phyloP scores from a whole-genome alignment of 1,139 yeast species.

The Blastobotrys indianensis region DNA sequence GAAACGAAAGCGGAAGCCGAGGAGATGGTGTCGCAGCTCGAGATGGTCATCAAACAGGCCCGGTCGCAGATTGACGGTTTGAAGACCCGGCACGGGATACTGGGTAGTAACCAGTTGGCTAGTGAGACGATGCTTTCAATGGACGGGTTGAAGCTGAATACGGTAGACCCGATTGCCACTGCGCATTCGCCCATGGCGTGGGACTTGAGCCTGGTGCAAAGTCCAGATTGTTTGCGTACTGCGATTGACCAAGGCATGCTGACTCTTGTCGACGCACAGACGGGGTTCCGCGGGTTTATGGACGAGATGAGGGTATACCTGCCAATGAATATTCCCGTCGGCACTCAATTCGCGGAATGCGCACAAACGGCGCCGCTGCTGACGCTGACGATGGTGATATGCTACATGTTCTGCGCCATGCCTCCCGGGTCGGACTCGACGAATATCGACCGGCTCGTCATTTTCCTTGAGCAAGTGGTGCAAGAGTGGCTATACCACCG shows the following conservation, averaged over 20 bases:
- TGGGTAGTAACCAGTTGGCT: no score
- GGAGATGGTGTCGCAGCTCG: slow-evolving; percentile 1
- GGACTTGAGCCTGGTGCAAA: not conserved
- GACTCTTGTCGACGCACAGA: not conserved
- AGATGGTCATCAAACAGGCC: not conserved
- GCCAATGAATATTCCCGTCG: slow-evolving; percentile 1
- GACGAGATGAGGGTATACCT: not conserved
- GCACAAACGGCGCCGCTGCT: not conserved
- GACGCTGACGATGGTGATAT: slow-evolving; percentile 1
- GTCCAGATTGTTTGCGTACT: not conserved
- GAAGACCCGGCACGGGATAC: no score
- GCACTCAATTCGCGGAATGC: not conserved
- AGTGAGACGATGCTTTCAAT: no score
- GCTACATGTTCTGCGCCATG: not conserved
- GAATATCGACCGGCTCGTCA: not conserved
- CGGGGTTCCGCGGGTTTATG: not conserved
- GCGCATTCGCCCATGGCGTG: no score
- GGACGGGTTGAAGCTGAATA: no score
- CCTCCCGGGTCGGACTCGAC: no score
- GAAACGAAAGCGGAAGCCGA: no score
- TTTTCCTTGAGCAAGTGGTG: not conserved
- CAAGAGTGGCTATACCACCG: slow-evolving; percentile 1
- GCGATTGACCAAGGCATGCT: slow-evolving; percentile 1
- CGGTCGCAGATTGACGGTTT: not conserved
- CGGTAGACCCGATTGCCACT: no score